Evolutionary conservation across 148 eudicot species (phyloP), one percentile per base, ranked within the genome.

Genomic region (Simmondsia chinensis): DNA sequence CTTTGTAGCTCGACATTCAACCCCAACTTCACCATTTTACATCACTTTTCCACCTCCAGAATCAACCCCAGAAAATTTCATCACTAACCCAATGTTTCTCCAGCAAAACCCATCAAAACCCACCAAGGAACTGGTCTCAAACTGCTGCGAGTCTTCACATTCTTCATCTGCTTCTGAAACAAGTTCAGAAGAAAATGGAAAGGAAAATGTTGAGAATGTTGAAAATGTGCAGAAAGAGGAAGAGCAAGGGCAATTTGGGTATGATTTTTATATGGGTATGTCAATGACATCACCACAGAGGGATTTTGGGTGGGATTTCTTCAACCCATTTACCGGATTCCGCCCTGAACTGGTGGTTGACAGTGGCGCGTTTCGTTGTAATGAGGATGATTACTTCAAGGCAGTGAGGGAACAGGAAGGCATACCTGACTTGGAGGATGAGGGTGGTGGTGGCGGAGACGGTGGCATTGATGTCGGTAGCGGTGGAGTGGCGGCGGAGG

Each of bases 231-330:
- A 40, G 2, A 7, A 9, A n/a, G 21, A 35, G 8, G 6, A 33
- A 5, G 28, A 32, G 0, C 39, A 49, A 0, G 40, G 24, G 2
- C 17, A 46, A 0, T 55, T 43, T 71, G 94, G 78, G 63, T 87
- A 76, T 64, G n/a, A n/a, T n/a, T 83, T 48, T 39, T 76, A 74
- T 35, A 66, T 73, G 83, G 75, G 49, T 41, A 71, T 19, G n/a
- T n/a, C n/a, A n/a, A n/a, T n/a, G n/a, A n/a, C n/a, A n/a, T 74
- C 94, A 1, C 97, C 94, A 15, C 78, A 66, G 43, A 76, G 82
- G 54, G 88, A 78, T 54, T 81, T 73, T 68, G 97, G 88, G 42
- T 91, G 97, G 97, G 97, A 91, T 57, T 91, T 85, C 57, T 91
- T 85, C 33, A 77, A 91, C 73, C 97, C 95, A 11, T 91, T 91